Conservation (phyloP, 495 filamentous ascomycete genomes). For the Neurospora sp. region DNA sequence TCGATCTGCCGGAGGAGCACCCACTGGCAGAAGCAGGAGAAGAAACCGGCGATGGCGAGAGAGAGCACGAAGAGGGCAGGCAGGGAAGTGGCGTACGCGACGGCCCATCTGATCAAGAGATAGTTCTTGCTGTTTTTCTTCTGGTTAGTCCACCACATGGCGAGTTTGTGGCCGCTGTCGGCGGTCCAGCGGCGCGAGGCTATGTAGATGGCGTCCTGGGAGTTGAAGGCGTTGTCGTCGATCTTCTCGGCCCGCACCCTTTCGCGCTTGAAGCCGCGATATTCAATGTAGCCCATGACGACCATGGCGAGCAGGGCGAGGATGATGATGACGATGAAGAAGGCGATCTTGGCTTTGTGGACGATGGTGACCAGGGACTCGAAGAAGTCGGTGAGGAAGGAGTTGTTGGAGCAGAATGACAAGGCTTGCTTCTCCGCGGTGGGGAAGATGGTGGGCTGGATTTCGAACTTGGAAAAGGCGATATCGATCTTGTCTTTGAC, state of each 20-base stretch:
- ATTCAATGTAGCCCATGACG: conserved; percentile 70
- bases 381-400: conserved; percentile 82
- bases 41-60: conserved; percentile 74
- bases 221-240: conserved; percentile 53
- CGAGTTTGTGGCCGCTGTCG: conserved; percentile 58
- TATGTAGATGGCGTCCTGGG: conserved; percentile 84
- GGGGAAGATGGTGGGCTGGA: conserved; percentile 68
- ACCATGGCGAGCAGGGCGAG: conserved; percentile 62
- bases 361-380: conserved; percentile 51
- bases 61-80: conserved; percentile 82
- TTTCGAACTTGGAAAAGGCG: conserved; percentile 48
- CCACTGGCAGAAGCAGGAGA: conserved; percentile 78
- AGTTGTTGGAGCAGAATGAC: conserved; percentile 79
- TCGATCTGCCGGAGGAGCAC: conserved; percentile 64
- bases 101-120: conserved; percentile 67
- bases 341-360: conserved; percentile 55
- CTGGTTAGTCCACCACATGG: conserved; percentile 42
- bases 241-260: conserved; percentile 58
- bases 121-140: conserved; percentile 43
- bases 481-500: conserved; percentile 60
- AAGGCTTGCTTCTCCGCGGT: conserved; percentile 71
- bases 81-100: conserved; percentile 77
- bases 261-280: conserved; percentile 65
- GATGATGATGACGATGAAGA: conserved; percentile 60
- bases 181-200: conserved; percentile 69